These are phyloP conservation scores for Nigrospora oryzae DNA, from an alignment of 2,329 filamentous ascomycete genomes.

Conservation along the genomic window DNA sequence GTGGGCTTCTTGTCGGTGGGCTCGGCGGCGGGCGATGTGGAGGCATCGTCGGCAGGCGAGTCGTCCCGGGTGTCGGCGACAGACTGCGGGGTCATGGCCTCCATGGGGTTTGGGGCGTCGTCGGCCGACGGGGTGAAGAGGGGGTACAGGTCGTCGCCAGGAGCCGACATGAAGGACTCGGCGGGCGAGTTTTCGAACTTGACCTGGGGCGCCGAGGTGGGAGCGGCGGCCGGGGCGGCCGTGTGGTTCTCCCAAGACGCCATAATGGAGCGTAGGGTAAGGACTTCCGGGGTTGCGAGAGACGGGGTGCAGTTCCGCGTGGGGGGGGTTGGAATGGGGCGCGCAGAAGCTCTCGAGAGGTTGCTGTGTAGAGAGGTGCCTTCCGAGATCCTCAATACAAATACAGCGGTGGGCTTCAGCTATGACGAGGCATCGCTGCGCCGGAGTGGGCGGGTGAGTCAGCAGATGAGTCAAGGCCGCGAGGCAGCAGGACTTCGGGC, in stretches of 20 bases:
- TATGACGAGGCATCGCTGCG: slow-evolving; percentile 10
- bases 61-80: slow-evolving; percentile 21
- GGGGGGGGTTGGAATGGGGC: slow-evolving; percentile 4
- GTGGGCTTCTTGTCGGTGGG: slow-evolving; percentile 57
- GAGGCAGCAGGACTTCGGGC: slow-evolving; percentile 2
- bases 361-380: slow-evolving; percentile 22
- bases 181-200: slow-evolving; percentile 46
- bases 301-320: slow-evolving; percentile 5
- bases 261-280: slow-evolving; percentile 23
- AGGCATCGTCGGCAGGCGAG: slow-evolving; percentile 7
- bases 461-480: slow-evolving; percentile 10
- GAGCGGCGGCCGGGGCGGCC: neutral
- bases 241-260: slow-evolving; percentile 27
- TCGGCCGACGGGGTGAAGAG: slow-evolving; percentile 32
- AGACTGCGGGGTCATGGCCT: slow-evolving; percentile 40
- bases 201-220: slow-evolving; percentile 29
- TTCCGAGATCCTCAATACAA: slow-evolving; percentile 29
- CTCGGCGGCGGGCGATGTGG: slow-evolving; percentile 10
- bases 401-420: slow-evolving; percentile 14
- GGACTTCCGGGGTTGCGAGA: slow-evolving; percentile 8
- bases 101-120: slow-evolving; percentile 33
- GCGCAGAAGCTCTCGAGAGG: neutral
- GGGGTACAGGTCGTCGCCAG: slow-evolving; percentile 38
- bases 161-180: slow-evolving; percentile 44
- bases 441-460: slow-evolving; percentile 1